Evolutionary conservation across 2,329 filamentous ascomycete species (phyloP).

Genomic region (Exophiala spinifera): DNA sequence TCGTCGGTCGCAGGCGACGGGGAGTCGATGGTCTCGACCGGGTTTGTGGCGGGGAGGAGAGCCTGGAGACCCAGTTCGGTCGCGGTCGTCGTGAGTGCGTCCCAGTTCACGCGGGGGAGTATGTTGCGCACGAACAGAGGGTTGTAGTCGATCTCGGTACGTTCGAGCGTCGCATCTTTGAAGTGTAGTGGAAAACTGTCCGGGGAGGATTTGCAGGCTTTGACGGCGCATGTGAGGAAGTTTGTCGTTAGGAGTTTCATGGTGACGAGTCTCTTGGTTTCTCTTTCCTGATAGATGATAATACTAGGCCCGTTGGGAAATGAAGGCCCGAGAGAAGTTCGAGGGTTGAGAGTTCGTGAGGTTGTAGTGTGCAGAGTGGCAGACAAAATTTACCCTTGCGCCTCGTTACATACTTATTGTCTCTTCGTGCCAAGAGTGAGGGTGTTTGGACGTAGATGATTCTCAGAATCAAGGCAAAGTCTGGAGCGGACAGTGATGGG

Average conservation of each 20-base stretch:
- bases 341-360: too few relatives aligned
- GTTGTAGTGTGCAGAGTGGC: too few relatives aligned
- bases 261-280: not conserved
- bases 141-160: slow-evolving; percentile 78
- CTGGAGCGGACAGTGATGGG: too few relatives aligned
- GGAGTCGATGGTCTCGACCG: slow-evolving; percentile 16
- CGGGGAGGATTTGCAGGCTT: slow-evolving; percentile 80
- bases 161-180: slow-evolving; percentile 83
- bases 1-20: slow-evolving; percentile 7
- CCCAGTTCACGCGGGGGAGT: slow-evolving; percentile 84
- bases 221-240: slow-evolving; percentile 94
- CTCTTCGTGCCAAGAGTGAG: too few relatives aligned
- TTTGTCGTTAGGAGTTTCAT: slow-evolving; percentile 95
- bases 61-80: slow-evolving; percentile 61
- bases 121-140: slow-evolving; percentile 78
- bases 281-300: too few relatives aligned
- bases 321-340: not conserved
- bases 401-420: too few relatives aligned
- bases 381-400: too few relatives aligned
- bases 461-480: too few relatives aligned
- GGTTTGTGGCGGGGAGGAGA: slow-evolving; percentile 32
- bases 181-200: slow-evolving; percentile 88
- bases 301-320: not conserved
- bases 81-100: slow-evolving; percentile 69
- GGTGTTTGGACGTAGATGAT: too few relatives aligned